phyloP scores from a whole-genome alignment of 495 filamentous ascomycete species.

The Neurospora intermedia region DNA sequence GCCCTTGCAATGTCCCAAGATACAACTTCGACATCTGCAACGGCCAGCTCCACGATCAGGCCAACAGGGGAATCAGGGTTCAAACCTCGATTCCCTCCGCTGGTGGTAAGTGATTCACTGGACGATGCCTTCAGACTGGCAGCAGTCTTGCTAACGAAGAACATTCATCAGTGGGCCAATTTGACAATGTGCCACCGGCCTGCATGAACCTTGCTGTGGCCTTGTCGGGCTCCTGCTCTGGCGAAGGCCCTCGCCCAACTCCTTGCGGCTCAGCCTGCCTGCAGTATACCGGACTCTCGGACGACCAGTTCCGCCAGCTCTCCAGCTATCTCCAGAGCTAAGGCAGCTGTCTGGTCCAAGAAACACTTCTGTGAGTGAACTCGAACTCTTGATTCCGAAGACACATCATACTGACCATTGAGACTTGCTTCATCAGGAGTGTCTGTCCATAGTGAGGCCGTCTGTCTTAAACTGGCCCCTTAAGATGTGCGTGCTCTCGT shows the following conservation, averaged over 20 bases:
- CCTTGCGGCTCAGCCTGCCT: conserved; percentile 14
- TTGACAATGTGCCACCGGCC: conserved; percentile 11
- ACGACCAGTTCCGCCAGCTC: conserved; percentile 5
- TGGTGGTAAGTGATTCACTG: conserved; percentile 1
- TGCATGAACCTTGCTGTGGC: conserved; percentile 12
- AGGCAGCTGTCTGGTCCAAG: background rate
- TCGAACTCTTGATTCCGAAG: background rate
- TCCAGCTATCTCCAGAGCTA: conserved; percentile 1
- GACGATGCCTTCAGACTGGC: background rate
- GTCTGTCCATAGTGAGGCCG: background rate
- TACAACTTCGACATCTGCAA: conserved; percentile 10
- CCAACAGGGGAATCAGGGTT: background rate
- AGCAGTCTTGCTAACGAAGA: background rate
- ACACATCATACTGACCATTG: background rate
- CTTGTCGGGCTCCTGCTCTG: conserved; percentile 8
- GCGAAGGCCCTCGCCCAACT: conserved; percentile 5
- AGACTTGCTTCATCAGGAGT: background rate
- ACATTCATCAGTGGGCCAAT: background rate
- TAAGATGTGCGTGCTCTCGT: background rate
- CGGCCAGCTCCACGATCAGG: conserved; percentile 3
- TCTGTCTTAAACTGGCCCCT: background rate
- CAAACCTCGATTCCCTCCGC: conserved; percentile 1
- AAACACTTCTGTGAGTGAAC: background rate
- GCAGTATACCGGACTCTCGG: conserved; percentile 8
- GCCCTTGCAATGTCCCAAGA: conserved; percentile 7